These are phyloP conservation scores for Crucibulum parvulum DNA, from an alignment of 1,284 basidiomycete genomes.

Conservation along the genomic window DNA sequence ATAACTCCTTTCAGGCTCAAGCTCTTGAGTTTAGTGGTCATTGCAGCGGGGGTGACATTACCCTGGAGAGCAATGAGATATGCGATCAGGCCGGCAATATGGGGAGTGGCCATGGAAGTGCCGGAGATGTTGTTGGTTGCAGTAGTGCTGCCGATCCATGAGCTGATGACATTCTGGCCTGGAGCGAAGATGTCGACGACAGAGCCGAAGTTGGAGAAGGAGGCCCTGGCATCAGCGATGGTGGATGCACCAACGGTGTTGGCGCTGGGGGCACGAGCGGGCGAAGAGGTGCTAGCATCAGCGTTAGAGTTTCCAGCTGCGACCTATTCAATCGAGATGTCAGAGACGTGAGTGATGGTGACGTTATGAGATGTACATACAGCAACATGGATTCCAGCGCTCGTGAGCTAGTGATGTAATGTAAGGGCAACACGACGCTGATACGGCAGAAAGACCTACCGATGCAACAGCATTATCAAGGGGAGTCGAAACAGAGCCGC, in stretches of 20 bases:
- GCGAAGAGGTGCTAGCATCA: constrained; percentile 75
- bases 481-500: constrained; percentile 65
- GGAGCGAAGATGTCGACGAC: constrained; percentile 83
- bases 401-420: constrained; percentile 11
- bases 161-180: constrained; percentile 72
- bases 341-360: background rate
- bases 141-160: constrained; percentile 66
- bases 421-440: background rate
- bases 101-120: constrained; percentile 64
- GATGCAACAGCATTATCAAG: constrained; percentile 72
- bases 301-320: constrained; percentile 54
- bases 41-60: constrained; percentile 24
- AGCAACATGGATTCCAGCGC: constrained; percentile 36
- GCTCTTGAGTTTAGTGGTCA: constrained; percentile 23
- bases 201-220: constrained; percentile 78
- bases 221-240: constrained; percentile 74
- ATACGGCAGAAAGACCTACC: constrained; percentile 22
- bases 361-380: constrained; percentile 14
- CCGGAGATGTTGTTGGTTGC: constrained; percentile 72
- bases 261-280: constrained; percentile 69
- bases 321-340: constrained; percentile 13
- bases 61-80: constrained; percentile 60
- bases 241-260: constrained; percentile 83
- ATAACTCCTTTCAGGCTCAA: constrained; percentile 25
- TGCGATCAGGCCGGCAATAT: constrained; percentile 71